These are phyloP conservation scores for Microcyclospora pomicola DNA, from an alignment of 2,329 filamentous ascomycete species.

Conservation along the genomic window DNA sequence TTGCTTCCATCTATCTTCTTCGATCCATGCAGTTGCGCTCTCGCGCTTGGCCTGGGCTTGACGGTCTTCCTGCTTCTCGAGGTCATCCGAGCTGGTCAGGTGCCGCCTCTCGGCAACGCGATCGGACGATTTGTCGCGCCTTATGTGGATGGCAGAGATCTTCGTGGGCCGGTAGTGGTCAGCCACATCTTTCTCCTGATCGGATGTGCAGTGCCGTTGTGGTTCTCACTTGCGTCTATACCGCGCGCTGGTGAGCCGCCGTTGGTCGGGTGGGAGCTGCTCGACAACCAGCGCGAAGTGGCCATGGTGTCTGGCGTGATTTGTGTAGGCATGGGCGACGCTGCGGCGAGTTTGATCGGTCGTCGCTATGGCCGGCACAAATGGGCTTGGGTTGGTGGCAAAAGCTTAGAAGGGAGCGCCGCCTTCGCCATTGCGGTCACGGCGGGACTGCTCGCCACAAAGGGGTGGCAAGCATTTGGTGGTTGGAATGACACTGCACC, in stretches of 20 bases:
- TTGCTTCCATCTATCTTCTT: conserved; percentile 75
- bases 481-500: conserved; percentile 42
- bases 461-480: conserved; percentile 61
- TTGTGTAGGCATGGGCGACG: conserved; percentile 90
- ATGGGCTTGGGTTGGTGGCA: conserved; percentile 94
- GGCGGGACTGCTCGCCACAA: conserved; percentile 54
- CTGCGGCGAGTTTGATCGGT: conserved; percentile 80
- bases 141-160: conserved; percentile 86
- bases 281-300: conserved; percentile 46
- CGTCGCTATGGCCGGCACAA: conserved; percentile 73
- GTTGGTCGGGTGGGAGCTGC: conserved; percentile 61
- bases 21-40: conserved; percentile 68
- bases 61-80: conserved; percentile 80
- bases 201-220: conserved; percentile 86
- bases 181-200: conserved; percentile 93
- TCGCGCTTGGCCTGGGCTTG: conserved; percentile 68
- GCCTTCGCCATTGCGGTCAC: conserved; percentile 77
- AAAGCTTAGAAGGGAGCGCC: conserved; percentile 74
- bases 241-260: conserved; percentile 41
- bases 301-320: conserved; percentile 87
- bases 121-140: conserved; percentile 79
- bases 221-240: conserved; percentile 67
- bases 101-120: conserved; percentile 76
- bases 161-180: conserved; percentile 86
- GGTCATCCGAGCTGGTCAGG: conserved; percentile 74